A percentile compares a stretch with the other conserved stretches of the same genome.
Conservation (phyloP, 2,329 filamentous ascomycete species). For the Diaporthe australafricana region DNA sequence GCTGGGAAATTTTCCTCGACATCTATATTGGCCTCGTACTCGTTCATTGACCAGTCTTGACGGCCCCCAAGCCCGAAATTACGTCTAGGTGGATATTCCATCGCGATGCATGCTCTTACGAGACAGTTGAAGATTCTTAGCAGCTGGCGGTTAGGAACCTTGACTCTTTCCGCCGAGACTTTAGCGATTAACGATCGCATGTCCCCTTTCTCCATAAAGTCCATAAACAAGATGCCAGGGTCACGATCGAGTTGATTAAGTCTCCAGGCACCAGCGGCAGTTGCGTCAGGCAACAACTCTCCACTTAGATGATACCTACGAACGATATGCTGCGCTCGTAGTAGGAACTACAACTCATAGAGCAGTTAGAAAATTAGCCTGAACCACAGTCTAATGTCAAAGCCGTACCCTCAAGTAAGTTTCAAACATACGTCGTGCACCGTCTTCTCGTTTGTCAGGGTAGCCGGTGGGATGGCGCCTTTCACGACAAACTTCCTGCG, state of each 20-base stretch:
- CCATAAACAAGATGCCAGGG: neutral
- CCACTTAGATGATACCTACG: neutral
- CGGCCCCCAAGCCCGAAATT: neutral
- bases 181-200: neutral
- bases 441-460: neutral
- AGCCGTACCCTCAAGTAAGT: neutral
- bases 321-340: constrained; percentile 2
- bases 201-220: constrained; percentile 14
- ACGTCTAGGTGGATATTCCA: constrained; percentile 19
- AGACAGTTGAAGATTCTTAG: constrained; percentile 23
- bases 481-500: neutral
- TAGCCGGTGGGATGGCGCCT: neutral
- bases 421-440: neutral
- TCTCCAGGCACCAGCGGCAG: neutral
- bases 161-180: neutral
- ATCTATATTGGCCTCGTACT: neutral
- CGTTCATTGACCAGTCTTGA: neutral
- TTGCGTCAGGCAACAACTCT: neutral
- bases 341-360: neutral
- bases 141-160: neutral
- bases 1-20: neutral
- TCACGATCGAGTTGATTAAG: neutral
- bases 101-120: constrained; percentile 21
- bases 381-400: neutral
- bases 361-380: neutral